A percentile compares a stretch with the other conserved stretches of the same genome.
Conservation (phyloP, 208 protist genomes). For the Acanthamoeba lenticulata region DNA sequence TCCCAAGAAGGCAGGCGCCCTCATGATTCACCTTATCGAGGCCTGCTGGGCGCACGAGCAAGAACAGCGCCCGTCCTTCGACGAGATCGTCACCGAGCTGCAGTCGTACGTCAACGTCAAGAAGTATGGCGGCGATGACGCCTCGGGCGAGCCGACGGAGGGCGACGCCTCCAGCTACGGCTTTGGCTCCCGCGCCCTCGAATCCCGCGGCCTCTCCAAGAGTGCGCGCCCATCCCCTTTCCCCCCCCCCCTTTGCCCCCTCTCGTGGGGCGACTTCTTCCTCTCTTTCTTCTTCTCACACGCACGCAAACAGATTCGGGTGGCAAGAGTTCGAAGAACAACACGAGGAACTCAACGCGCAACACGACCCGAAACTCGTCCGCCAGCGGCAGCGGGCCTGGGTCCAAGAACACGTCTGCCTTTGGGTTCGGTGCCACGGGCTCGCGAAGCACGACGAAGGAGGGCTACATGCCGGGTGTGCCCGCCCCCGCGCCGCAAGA, state of each 20-base stretch:
- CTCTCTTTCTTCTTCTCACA: too few relatives aligned
- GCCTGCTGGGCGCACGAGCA: slow-evolving; percentile 28
- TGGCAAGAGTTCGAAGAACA: not conserved
- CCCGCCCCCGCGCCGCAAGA: not conserved
- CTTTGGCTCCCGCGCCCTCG: not conserved
- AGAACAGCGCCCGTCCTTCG: not conserved
- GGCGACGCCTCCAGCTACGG: slow-evolving; percentile 2
- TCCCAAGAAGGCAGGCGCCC: not conserved
- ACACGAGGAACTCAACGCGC: not conserved
- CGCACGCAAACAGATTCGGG: not conserved
- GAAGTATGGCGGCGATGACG: slow-evolving; percentile 1
- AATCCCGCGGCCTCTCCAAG: not conserved
- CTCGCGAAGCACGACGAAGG: not conserved
- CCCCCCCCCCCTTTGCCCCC: too few relatives aligned
- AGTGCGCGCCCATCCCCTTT: not conserved
- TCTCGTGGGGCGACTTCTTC: too few relatives aligned
- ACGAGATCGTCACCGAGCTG: not conserved
- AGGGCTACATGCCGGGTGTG: not conserved
- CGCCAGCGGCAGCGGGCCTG: not conserved
- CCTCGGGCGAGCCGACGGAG: not conserved
- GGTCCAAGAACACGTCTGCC: not conserved
- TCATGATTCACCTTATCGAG: slow-evolving; percentile 38
- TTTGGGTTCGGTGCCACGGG: not conserved
- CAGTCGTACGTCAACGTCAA: slow-evolving; percentile 24
- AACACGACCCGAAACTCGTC: not conserved